Evolutionary conservation across 306 rosid genomes (phyloP), one percentile per base, ranked within the genome.

Genomic region (Luffa acutangula): DNA sequence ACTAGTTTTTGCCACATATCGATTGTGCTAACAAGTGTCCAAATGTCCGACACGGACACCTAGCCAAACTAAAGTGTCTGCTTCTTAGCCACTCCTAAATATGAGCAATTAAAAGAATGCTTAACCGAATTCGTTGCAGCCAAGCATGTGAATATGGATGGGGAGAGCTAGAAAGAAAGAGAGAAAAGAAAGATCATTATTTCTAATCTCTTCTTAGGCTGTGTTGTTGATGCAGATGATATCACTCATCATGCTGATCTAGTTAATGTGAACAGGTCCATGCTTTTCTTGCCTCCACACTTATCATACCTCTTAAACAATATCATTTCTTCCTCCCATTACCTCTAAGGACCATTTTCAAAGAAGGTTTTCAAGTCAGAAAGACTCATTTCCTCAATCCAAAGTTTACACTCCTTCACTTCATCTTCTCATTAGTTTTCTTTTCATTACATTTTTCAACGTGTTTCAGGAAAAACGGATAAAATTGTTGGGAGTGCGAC

Each of bases 251-350:
- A 86, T 88, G 88, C 89, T 89, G 82, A 89, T 83, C 77, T 81
- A 83, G 91, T 87, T 84, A 85, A 86, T 84, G 83, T 80, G 81
- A 85, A 84, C 83, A 83, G 71, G 65, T 54, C 51, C 96, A 91
- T 84, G 87, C 97, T 85, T 92, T 87, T 85, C 87, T 79, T 90
- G 97, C 95, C 83, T 94, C 83, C 85, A 84, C 80, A 48, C 88
- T 81, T 87, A 82, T 82, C 65, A 82, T 82, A 87, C 93, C 88
- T 86, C 88, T 84, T 85, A 90, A 86, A 87, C 78, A 82, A 75
- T 75, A 84, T 67, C 73, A 48, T 84, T 20, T 76, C 74, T 84
- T 77, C 34, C 78, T 79, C 87, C 80, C 80, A 78, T 84, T 77
- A 81, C 83, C 80, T 80, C 25, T 87, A 80, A 86, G 81, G 83